phyloP scores from a whole-genome alignment of 805 yeast species.

The Kurtzmaniella cleridarum region DNA sequence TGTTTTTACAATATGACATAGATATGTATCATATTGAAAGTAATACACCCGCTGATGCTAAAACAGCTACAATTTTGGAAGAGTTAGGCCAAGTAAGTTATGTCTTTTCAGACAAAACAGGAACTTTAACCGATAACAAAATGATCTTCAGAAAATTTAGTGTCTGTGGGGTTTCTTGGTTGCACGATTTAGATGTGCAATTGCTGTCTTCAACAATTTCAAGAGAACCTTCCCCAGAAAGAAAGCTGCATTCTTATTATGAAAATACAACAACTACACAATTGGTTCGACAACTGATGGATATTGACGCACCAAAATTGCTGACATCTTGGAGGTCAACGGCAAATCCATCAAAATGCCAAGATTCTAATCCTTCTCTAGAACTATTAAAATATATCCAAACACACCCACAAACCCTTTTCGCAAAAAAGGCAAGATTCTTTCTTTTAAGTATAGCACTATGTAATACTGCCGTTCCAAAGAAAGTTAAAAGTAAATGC shows the following conservation, averaged over 20 bases:
- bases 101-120: conserved; percentile 93
- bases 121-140: conserved; percentile 89
- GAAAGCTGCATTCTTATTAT: no score
- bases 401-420: conserved; percentile 60
- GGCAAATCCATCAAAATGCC: conserved; percentile 41
- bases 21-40: conserved; percentile 87
- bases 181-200: conserved; percentile 62
- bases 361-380: conserved; percentile 44
- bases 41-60: conserved; percentile 89
- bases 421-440: conserved; percentile 68
- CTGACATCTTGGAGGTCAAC: conserved; percentile 41
- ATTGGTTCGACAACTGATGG: conserved; percentile 29
- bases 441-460: conserved; percentile 78
- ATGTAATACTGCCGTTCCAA: conserved; percentile 88
- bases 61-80: conserved; percentile 92
- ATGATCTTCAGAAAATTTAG: conserved; percentile 90
- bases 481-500: conserved; percentile 19
- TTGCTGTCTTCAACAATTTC: conserved; percentile 3
- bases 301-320: conserved; percentile 18
- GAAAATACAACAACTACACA: conserved; percentile 18
- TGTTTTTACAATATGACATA: conserved; percentile 79
- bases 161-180: conserved; percentile 85
- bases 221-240: no score
- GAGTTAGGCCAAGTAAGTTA: conserved; percentile 96
- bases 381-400: conserved; percentile 69